phyloP scores from a whole-genome alignment of 257 asterid genomes.

The Catharanthus roseus region DNA sequence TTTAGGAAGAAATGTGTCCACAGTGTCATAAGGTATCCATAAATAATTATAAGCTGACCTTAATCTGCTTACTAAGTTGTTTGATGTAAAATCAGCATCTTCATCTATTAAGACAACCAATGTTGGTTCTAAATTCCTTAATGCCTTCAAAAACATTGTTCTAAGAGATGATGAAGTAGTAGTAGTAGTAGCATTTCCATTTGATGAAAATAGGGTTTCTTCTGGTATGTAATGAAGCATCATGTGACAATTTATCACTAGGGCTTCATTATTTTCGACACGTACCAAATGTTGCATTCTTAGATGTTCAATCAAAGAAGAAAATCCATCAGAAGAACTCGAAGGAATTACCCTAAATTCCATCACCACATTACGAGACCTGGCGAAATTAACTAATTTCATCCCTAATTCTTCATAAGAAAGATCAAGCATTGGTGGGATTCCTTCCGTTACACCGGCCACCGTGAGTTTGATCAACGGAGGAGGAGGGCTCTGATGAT shows the following conservation, averaged over 20 bases:
- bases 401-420: constrained; percentile 77
- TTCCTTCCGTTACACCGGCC: constrained; percentile 54
- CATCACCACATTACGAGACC: constrained; percentile 55
- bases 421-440: constrained; percentile 72
- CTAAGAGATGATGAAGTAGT: constrained; percentile 33
- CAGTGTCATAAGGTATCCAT: constrained; percentile 89
- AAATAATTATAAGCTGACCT: constrained; percentile 80
- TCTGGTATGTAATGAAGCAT: constrained; percentile 85
- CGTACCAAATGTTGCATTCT: constrained; percentile 42
- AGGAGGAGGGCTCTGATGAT: constrained; percentile 53
- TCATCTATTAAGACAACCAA: constrained; percentile 64
- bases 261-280: constrained; percentile 48
- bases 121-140: constrained; percentile 60
- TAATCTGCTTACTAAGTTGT: constrained; percentile 47
- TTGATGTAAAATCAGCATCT: constrained; percentile 85
- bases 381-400: constrained; percentile 62
- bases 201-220: constrained; percentile 39
- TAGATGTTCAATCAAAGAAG: constrained; percentile 51
- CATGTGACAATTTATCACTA: constrained; percentile 83
- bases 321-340: constrained; percentile 51
- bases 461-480: constrained; percentile 56
- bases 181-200: too few species aligned
- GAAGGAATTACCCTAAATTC: constrained; percentile 68
- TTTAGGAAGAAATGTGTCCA: constrained; percentile 63
- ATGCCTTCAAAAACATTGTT: constrained; percentile 45